These are phyloP conservation scores for Diplodia corticola DNA, from an alignment of 2,329 filamentous ascomycete genomes.

Conservation along the genomic window DNA sequence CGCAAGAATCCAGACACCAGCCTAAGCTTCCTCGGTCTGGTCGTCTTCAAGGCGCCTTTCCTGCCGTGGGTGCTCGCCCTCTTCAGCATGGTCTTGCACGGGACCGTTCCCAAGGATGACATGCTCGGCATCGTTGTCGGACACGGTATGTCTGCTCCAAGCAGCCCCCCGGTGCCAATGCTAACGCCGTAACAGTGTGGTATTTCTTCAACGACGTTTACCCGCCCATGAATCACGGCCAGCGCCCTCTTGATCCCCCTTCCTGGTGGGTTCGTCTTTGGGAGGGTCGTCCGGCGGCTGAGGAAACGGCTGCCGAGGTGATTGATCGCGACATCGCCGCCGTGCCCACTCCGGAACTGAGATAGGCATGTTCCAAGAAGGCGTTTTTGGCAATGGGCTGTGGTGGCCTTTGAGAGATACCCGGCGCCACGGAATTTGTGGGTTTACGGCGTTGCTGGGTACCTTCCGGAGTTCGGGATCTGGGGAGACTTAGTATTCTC, in stretches of 20 bases:
- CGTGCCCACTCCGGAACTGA: slow-evolving; percentile 10
- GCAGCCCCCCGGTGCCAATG: slow-evolving; percentile 16
- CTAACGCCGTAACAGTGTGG: slow-evolving; percentile 60
- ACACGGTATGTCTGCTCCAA: slow-evolving; percentile 56
- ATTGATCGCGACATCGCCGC: slow-evolving; percentile 22
- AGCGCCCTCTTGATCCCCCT: slow-evolving; percentile 84
- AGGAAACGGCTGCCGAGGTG: slow-evolving; percentile 14
- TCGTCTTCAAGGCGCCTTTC: slow-evolving; percentile 92
- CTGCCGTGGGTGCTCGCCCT: slow-evolving; percentile 94
- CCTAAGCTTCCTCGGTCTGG: slow-evolving; percentile 78
- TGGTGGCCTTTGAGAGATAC: slow-evolving; percentile 3
- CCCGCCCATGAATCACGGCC: slow-evolving; percentile 82
- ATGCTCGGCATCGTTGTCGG: slow-evolving; percentile 93
- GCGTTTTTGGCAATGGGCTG: background rate
- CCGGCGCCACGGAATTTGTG: slow-evolving; percentile 1
- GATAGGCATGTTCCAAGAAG: background rate
- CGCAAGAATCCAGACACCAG: slow-evolving; percentile 89
- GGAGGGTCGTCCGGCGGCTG: slow-evolving; percentile 46
- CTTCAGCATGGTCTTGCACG: slow-evolving; percentile 89
- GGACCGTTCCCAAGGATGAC: slow-evolving; percentile 89
- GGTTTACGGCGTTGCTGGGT: background rate
- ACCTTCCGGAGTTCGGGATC: background rate
- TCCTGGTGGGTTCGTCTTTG: slow-evolving; percentile 87
- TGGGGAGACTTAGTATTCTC: background rate
- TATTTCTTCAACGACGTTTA: slow-evolving; percentile 99